Percentiles rank a stretch among this genome's conserved stretches.
phyloP scores from a whole-genome alignment of 345 rosid species.

The Acer campestre region DNA sequence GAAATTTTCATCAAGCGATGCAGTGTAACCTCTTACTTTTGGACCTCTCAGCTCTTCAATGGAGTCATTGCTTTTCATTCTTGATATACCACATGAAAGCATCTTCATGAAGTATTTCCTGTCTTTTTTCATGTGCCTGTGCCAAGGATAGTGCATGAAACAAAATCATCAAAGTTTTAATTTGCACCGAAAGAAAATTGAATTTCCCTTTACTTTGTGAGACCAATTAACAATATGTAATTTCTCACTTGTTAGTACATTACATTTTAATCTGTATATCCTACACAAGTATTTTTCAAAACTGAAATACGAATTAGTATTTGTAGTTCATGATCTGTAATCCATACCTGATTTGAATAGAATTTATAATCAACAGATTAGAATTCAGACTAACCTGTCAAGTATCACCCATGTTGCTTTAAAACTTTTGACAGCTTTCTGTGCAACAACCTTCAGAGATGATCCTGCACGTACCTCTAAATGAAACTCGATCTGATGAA shows the following conservation, averaged over 20 bases:
- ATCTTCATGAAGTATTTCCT: slow-evolving; percentile 45
- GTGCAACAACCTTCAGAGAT: slow-evolving; percentile 35
- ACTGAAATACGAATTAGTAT: too few relatives aligned
- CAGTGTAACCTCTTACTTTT: slow-evolving; percentile 16
- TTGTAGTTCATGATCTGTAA: too few relatives aligned
- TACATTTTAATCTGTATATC: not conserved
- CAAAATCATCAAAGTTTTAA: not conserved
- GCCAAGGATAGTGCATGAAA: not conserved
- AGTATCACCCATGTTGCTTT: slow-evolving; percentile 59
- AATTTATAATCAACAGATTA: too few relatives aligned
- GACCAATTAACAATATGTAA: too few relatives aligned
- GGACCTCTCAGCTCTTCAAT: slow-evolving; percentile 42
- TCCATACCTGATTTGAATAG: too few relatives aligned
- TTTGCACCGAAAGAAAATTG: too few relatives aligned
- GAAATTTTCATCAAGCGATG: slow-evolving; percentile 2
- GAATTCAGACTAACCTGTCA: slow-evolving; percentile 46
- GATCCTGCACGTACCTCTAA: slow-evolving; percentile 45
- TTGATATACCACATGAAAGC: slow-evolving; percentile 52
- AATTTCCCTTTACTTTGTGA: not conserved
- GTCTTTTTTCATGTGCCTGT: slow-evolving; percentile 64
- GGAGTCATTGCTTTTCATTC: slow-evolving; percentile 47
- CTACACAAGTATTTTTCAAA: not conserved
- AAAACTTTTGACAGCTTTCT: slow-evolving; percentile 37
- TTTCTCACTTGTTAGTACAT: too few relatives aligned
- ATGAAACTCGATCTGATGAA: slow-evolving; percentile 42